Evolutionary conservation across 192 early-diverging fungal species (phyloP), one percentile per base, ranked within the genome.

Genomic region (Chytriomyces confervae): DNA sequence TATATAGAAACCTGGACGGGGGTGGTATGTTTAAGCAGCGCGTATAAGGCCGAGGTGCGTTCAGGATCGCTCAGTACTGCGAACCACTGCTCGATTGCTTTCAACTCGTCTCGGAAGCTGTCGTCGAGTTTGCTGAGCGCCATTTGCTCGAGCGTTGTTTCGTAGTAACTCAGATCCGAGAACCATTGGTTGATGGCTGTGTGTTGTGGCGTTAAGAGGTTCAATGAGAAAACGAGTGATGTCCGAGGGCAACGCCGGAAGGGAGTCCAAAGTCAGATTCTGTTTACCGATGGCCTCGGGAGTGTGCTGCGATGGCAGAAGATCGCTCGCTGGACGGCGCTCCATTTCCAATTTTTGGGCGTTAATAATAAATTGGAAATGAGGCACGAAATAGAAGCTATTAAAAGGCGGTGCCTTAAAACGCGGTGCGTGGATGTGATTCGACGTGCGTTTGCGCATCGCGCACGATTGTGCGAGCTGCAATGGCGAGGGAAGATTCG

Each of bases 1-100:
- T 36, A 4, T 36, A 36, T 1, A 36, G 36, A 36, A 36, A 36
- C 36, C 36, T 36, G 36, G 36, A 36, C 36, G 36, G 36, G 36
- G 36, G 36, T 36, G 36, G 36, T 36, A 36, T 36, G 36, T 20
- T 97, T 95, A 67, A 98, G 86, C 46, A 98, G 89, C 50, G 92
- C 91, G 86, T 97, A 97, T 71, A 98, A 88, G 27, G 94, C 92
- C n/a, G 95, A 91, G 16, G 95, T 97, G 43, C 95, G 85, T 85
- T 98, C 97, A 46, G 94, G 90, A 75, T 98, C 95, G 4, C 91
- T 88, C 63, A 96, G 86, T 43, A 95, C 92, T 6, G 89, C 88
- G 82, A 98, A 95, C 97, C 97, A 98, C 72, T 96, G 91, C 80
- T 98, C 95, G 64, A 98, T 93, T 57, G 95, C 92, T 57, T 91